These are phyloP conservation scores for Priceomyces castillae DNA, from an alignment of 805 yeast species.

Conservation along the genomic window DNA sequence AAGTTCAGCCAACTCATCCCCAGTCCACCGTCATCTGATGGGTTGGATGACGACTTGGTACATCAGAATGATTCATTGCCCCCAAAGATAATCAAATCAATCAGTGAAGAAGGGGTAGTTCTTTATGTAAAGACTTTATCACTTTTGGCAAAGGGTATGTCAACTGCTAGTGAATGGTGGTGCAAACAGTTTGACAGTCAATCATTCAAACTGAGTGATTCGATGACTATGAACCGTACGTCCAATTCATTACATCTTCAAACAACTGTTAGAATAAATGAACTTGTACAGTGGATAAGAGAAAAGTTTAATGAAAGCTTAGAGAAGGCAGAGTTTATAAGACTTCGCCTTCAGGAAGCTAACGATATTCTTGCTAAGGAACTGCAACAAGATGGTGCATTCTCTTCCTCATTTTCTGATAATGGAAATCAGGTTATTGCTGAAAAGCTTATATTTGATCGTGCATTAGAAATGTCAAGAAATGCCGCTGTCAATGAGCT, in stretches of 20 bases:
- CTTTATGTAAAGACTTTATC: constrained; percentile 83
- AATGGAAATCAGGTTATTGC: constrained; percentile 47
- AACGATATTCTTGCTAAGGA: constrained; percentile 31
- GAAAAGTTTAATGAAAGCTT: constrained; percentile 84
- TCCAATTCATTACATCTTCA: constrained; percentile 14
- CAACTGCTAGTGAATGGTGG: constrained; percentile 91
- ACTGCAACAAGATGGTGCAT: constrained; percentile 5
- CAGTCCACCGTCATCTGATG: constrained; percentile 53
- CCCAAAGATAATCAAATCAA: constrained; percentile 50
- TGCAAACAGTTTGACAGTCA: constrained; percentile 36
- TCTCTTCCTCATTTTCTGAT: constrained; percentile 3
- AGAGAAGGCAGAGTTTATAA: constrained; percentile 81
- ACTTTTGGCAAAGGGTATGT: constrained; percentile 81
- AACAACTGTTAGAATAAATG: constrained; percentile 47
- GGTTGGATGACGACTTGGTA: constrained; percentile 33
- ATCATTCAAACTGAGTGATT: constrained; percentile 3
- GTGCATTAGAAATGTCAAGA: constrained; percentile 91
- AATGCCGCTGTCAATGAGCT: constrained; percentile 88
- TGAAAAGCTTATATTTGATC: constrained; percentile 84
- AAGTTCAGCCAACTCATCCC: constrained; percentile 86
- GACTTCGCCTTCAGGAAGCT: constrained; percentile 53
- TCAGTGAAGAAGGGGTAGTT: constrained; percentile 84
- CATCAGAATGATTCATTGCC: constrained; percentile 49
- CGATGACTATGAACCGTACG: constrained; percentile 1
- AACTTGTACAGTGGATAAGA: constrained; percentile 87